Conservation (phyloP, 78 protist genomes). For the Protostelium mycophagum region DNA sequence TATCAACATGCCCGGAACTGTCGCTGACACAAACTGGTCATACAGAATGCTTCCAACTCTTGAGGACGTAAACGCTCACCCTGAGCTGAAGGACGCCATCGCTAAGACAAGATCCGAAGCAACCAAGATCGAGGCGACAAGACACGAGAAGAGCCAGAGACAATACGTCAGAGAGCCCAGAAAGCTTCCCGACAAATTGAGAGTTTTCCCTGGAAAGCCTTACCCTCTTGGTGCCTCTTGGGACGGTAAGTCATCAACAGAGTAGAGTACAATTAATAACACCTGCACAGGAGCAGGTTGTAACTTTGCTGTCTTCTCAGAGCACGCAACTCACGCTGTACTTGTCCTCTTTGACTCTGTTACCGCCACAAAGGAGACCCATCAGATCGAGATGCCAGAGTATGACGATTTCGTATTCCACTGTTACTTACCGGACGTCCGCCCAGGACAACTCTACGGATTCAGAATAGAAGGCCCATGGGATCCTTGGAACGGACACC, state of each 20-base stretch:
- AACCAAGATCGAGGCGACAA: not conserved
- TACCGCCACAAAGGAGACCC: not conserved
- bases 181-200: not conserved
- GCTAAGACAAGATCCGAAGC: not conserved
- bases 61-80: not conserved
- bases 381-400: constrained; percentile 1
- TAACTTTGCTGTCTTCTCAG: not conserved
- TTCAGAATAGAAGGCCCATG: not conserved
- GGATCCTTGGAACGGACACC: not conserved
- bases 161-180: not conserved
- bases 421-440: not conserved
- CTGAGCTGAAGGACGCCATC: not conserved
- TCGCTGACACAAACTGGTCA: not conserved
- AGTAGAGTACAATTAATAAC: no score
- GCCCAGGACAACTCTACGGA: not conserved
- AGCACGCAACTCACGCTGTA: not conserved
- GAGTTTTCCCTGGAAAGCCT: not conserved
- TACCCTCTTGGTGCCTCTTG: not conserved
- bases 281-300: not conserved
- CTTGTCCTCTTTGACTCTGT: not conserved
- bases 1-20: not conserved
- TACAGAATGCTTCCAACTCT: not conserved
- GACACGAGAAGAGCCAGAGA: not conserved
- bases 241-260: no score
- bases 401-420: not conserved